phyloP scores from a whole-genome alignment of 805 yeast genomes.

The Kuraishia floccosa region DNA sequence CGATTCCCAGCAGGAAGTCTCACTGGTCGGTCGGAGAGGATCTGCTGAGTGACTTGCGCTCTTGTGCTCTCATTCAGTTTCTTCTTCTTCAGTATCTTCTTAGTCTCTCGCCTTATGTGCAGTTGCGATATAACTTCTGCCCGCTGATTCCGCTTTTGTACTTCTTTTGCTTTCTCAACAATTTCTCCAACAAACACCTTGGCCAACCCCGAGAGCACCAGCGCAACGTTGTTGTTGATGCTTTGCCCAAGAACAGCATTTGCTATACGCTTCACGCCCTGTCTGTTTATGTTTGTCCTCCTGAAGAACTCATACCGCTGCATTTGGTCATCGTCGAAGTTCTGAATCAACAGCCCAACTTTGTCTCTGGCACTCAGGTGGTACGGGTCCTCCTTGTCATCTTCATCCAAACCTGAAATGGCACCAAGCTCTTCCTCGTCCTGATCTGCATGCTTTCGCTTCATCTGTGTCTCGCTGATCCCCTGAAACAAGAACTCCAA shows the following conservation, averaged over 20 bases:
- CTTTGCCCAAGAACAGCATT: constrained; percentile 71
- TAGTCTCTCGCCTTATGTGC: constrained; percentile 1
- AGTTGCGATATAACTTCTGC: constrained; percentile 13
- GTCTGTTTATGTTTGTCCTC: constrained; percentile 61
- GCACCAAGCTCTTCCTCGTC: too few species aligned
- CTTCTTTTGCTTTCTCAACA: constrained; percentile 68
- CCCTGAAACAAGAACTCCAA: too few species aligned
- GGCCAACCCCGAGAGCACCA: constrained; percentile 75
- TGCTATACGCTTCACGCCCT: constrained; percentile 73
- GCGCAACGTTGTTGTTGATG: constrained; percentile 68
- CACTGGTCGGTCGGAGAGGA: constrained; percentile 8
- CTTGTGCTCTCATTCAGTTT: too few species aligned
- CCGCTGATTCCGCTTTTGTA: constrained; percentile 47
- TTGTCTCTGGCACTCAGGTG: too few species aligned
- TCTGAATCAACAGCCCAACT: too few species aligned
- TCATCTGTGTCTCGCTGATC: too few species aligned
- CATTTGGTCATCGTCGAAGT: too few species aligned
- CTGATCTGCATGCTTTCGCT: too few species aligned
- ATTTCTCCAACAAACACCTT: constrained; percentile 87
- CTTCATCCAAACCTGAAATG: too few species aligned
- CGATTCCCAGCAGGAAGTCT: constrained; percentile 20
- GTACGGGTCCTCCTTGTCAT: too few species aligned
- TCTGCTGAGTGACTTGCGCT: constrained; percentile 5
- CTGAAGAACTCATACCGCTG: constrained; percentile 79
- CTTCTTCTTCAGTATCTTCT: too few species aligned